Percentiles rank a stretch among this genome's conserved stretches.
Conservation (phyloP, 352 stramenopile species). For the Thraustotheca clavata region DNA sequence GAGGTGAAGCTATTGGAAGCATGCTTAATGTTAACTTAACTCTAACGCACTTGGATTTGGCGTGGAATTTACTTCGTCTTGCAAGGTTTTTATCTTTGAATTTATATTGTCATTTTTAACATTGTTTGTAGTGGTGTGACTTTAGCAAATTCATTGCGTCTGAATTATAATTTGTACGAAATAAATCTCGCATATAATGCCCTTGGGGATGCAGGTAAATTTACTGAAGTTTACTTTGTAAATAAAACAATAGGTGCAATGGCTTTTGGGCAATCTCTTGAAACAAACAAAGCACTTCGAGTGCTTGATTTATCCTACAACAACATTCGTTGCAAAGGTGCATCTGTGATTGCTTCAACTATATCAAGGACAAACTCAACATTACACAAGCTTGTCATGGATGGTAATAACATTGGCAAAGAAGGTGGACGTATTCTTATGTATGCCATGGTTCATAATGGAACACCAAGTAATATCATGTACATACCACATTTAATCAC, state of each 20-base stretch:
- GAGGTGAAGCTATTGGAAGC: slow-evolving; percentile 30
- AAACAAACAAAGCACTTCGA: slow-evolving; percentile 51
- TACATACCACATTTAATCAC: not conserved
- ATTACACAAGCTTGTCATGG: slow-evolving; percentile 46
- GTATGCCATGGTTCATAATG: slow-evolving; percentile 53
- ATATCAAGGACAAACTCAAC: slow-evolving; percentile 41
- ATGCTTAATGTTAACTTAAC: slow-evolving; percentile 33
- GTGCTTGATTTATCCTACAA: slow-evolving; percentile 72
- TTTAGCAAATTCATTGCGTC: slow-evolving; percentile 10
- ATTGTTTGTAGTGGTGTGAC: slow-evolving; percentile 11
- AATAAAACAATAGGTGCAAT: slow-evolving; percentile 39
- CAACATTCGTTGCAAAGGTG: slow-evolving; percentile 62
- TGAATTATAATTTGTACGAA: slow-evolving; percentile 22
- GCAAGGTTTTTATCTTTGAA: no score
- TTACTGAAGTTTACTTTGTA: not conserved
- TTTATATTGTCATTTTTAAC: not conserved
- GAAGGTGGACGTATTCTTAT: slow-evolving; percentile 64
- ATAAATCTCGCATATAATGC: slow-evolving; percentile 22
- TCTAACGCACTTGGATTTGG: slow-evolving; percentile 28
- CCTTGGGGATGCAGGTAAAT: slow-evolving; percentile 14
- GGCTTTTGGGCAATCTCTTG: slow-evolving; percentile 64
- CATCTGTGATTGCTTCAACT: slow-evolving; percentile 59
- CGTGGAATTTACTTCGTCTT: slow-evolving; percentile 34
- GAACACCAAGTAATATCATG: slow-evolving; percentile 25
- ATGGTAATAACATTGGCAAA: slow-evolving; percentile 68